Evolutionary conservation across 176 grass and related monocot species (phyloP).

Genomic region (Aegilops tauschii): DNA sequence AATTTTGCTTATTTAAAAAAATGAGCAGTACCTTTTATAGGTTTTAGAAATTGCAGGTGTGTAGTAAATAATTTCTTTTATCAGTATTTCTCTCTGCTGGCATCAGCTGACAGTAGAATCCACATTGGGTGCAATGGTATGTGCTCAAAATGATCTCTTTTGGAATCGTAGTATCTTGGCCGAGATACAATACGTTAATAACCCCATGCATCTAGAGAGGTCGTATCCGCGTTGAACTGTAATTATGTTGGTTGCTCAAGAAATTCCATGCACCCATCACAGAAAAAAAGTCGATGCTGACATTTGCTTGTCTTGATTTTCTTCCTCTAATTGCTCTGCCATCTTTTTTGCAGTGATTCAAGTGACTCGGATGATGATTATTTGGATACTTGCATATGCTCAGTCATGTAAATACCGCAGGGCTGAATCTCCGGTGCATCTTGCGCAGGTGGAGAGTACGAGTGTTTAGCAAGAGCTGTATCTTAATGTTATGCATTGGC

Average conservation of each 20-base stretch:
- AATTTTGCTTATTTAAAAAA: not conserved
- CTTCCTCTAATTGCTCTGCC: not conserved
- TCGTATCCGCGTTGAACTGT: not conserved
- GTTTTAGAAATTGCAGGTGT: not conserved
- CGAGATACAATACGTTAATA: not conserved
- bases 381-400: slow-evolving; percentile 76
- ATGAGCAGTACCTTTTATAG: not conserved
- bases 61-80: not conserved
- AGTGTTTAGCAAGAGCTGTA: slow-evolving; percentile 33
- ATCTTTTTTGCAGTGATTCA: slow-evolving; percentile 51
- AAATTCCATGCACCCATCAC: not conserved
- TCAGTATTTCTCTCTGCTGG: not conserved
- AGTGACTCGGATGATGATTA: slow-evolving; percentile 82
- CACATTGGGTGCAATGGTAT: not conserved
- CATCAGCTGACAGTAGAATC: not conserved
- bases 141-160: not conserved
- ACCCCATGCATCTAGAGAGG: not conserved
- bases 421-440: slow-evolving; percentile 14
- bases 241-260: not conserved
- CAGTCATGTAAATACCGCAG: slow-evolving; percentile 60
- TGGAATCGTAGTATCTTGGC: not conserved
- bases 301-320: not conserved
- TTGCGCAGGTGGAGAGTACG: slow-evolving; percentile 22
- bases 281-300: not conserved
- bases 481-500: slow-evolving; percentile 18